Evolutionary conservation across 306 rosid species (phyloP).

Genomic region (Macrotyloma uniflorum): DNA sequence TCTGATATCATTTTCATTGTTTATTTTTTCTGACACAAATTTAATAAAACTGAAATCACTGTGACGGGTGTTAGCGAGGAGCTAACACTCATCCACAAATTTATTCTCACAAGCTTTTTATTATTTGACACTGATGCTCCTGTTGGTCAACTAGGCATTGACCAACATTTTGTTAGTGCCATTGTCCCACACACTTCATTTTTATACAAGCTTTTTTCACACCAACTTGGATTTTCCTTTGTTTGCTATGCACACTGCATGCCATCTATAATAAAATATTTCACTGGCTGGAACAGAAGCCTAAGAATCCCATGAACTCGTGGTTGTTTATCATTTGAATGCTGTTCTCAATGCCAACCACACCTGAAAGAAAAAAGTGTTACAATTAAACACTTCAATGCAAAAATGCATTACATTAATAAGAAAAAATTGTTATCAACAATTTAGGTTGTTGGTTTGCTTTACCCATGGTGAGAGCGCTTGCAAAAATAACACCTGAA

Average conservation of each 20-base stretch:
- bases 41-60: not conserved
- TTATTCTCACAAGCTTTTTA: slow-evolving; percentile 4
- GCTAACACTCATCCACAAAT: slow-evolving; percentile 45
- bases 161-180: slow-evolving; percentile 45
- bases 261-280: not conserved
- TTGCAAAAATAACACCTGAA: slow-evolving; percentile 81
- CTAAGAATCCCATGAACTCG: slow-evolving; percentile 90
- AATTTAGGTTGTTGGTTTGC: slow-evolving; percentile 10
- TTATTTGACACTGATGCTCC: slow-evolving; percentile 17
- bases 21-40: not conserved
- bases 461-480: slow-evolving; percentile 89
- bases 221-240: not conserved
- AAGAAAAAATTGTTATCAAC: not conserved
- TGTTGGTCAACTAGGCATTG: slow-evolving; percentile 75
- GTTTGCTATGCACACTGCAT: not conserved
- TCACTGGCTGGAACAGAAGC: slow-evolving; percentile 66
- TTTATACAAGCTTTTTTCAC: not conserved
- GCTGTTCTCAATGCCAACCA: slow-evolving; percentile 64
- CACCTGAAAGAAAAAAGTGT: slow-evolving; percentile 53
- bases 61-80: slow-evolving; percentile 41
- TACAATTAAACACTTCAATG: not conserved
- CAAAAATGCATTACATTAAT: not conserved
- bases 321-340: slow-evolving; percentile 66
- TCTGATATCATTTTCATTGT: not conserved
- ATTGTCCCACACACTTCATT: not conserved